These are phyloP conservation scores for Elongisporangium senticosum DNA, from an alignment of 352 stramenopile species.

Conservation along the genomic window DNA sequence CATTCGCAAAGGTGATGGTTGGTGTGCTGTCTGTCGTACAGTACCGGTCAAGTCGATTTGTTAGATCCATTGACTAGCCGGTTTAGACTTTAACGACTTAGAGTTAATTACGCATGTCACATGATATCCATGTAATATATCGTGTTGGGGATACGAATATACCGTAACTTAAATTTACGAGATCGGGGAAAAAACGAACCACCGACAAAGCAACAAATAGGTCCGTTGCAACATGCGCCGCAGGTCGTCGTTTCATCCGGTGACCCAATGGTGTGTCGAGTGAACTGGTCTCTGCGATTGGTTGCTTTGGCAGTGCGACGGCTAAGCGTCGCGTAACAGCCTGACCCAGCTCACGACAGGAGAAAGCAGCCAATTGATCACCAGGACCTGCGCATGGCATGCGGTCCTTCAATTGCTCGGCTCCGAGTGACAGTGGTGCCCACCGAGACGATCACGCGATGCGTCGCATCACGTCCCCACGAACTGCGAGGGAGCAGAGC, in stretches of 20 bases:
- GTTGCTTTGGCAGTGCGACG: neutral
- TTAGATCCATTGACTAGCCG: neutral
- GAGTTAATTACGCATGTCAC: neutral
- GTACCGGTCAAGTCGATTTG: neutral
- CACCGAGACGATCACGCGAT: neutral
- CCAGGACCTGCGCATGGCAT: neutral
- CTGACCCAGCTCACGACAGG: neutral
- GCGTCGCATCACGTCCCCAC: neutral
- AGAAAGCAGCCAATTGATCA: neutral
- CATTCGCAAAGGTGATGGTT: neutral
- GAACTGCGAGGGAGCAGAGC: neutral
- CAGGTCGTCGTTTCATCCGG: neutral
- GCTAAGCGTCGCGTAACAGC: neutral
- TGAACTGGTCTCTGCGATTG: neutral
- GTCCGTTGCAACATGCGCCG: neutral
- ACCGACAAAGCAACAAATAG: neutral
- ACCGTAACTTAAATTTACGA: neutral
- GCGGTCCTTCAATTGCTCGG: neutral
- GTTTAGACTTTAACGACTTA: neutral
- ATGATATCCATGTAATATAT: neutral
- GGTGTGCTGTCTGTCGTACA: neutral
- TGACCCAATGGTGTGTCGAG: neutral
- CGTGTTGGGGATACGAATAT: neutral
- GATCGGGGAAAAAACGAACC: neutral
- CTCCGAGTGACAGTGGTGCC: neutral